phyloP scores from a whole-genome alignment of 2,329 filamentous ascomycete genomes.

The Geoglossum cookeanum region DNA sequence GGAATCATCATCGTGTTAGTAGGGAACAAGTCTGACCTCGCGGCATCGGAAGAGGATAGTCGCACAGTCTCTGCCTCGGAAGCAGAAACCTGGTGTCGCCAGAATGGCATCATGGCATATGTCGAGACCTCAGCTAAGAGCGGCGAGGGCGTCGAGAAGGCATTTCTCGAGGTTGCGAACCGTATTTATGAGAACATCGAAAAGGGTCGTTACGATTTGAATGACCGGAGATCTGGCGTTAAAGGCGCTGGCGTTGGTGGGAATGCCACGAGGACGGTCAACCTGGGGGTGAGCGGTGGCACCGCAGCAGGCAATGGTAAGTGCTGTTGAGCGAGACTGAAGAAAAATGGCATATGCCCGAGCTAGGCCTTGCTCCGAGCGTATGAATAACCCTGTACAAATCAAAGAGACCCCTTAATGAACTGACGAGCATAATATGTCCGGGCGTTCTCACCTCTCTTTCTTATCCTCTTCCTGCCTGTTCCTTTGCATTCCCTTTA shows the following conservation, averaged over 20 bases:
- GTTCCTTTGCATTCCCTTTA: not conserved
- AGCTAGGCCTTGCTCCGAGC: not conserved
- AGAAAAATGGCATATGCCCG: not conserved
- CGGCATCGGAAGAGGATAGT: constrained; percentile 21
- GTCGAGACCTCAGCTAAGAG: constrained; percentile 95
- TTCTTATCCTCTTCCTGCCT: not conserved
- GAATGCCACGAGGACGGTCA: constrained; percentile 19
- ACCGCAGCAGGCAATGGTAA: not conserved
- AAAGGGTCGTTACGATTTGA: constrained; percentile 82
- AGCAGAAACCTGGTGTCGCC: constrained; percentile 72
- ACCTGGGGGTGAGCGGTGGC: constrained; percentile 23
- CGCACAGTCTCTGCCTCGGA: constrained; percentile 67
- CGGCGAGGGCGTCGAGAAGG: constrained; percentile 80
- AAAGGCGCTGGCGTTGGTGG: constrained; percentile 31
- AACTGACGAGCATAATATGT: not conserved
- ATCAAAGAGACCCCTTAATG: not conserved
- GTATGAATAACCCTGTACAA: not conserved
- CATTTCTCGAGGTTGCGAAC: constrained; percentile 85
- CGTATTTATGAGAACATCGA: constrained; percentile 95
- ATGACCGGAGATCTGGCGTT: constrained; percentile 79
- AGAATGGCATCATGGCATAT: constrained; percentile 77
- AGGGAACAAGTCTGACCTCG: constrained; percentile 81
- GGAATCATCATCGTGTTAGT: constrained; percentile 90
- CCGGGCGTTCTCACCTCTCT: not conserved
- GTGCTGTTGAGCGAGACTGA: not conserved